A percentile compares a stretch with the other conserved stretches of the same genome.
Evolutionary conservation across 1,284 basidiomycete species (phyloP).

Genomic region (Cryptococcus amylolentus): DNA sequence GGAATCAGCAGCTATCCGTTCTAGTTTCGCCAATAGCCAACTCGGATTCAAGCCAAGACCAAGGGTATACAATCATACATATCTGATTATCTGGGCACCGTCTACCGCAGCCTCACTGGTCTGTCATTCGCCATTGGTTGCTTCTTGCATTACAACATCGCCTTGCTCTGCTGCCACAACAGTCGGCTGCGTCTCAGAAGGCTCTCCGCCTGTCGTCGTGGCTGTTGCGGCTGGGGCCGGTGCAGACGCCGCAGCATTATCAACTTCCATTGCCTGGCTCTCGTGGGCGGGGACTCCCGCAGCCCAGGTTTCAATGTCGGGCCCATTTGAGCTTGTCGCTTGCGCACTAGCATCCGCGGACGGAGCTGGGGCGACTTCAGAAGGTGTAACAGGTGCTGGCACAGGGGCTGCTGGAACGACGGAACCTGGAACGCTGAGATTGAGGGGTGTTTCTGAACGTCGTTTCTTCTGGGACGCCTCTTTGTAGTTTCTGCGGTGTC

Average conservation of each 20-base stretch:
- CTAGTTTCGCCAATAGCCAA: no score
- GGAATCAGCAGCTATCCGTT: no score
- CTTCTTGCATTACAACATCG: neutral
- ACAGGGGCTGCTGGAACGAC: neutral
- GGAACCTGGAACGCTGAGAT: neutral
- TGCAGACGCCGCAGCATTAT: neutral
- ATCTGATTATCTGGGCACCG: no score
- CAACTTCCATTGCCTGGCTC: neutral
- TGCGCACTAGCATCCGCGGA: neutral
- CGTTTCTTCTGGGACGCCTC: conserved; percentile 15
- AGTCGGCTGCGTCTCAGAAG: neutral
- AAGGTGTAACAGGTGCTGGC: neutral
- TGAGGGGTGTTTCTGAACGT: neutral
- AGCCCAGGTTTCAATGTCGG: conserved; percentile 9
- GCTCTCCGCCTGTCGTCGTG: neutral
- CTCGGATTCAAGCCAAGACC: no score
- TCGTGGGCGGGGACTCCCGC: neutral
- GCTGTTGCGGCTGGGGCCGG: neutral
- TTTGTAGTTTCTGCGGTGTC: conserved; percentile 45
- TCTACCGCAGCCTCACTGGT: no score
- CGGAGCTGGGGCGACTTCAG: neutral
- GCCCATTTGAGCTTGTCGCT: neutral
- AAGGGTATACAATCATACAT: no score
- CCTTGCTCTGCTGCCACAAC: neutral
- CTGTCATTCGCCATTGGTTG: no score